These are phyloP conservation scores for Dacryopinax spathularia DNA, from an alignment of 768 basidiomycete species.

Conservation along the genomic window DNA sequence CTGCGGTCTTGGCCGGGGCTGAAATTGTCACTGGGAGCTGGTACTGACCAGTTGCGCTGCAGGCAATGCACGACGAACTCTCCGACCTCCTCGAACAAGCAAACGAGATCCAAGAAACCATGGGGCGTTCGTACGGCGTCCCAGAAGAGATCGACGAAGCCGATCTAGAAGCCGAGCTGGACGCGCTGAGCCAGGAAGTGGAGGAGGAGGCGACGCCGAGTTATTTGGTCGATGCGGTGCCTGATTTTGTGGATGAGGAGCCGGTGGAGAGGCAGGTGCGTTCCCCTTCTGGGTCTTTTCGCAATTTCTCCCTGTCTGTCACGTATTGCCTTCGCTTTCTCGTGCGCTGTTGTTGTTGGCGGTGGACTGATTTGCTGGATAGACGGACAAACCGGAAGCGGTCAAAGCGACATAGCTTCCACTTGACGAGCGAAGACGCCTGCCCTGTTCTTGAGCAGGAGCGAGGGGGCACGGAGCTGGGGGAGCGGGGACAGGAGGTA, in stretches of 20 bases:
- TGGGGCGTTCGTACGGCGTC: slow-evolving; percentile 86
- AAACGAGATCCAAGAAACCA: slow-evolving; percentile 91
- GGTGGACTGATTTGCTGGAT: not conserved
- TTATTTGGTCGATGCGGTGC: slow-evolving; percentile 75
- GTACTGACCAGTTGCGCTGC: not conserved
- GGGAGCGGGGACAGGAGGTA: too few relatives aligned
- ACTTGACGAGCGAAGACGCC: not conserved
- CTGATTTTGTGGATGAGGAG: slow-evolving; percentile 83
- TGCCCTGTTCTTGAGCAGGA: not conserved
- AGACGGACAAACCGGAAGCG: not conserved
- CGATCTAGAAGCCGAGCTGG: slow-evolving; percentile 96
- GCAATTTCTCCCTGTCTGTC: too few relatives aligned
- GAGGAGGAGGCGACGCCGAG: slow-evolving; percentile 82
- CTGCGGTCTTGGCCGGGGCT: not conserved
- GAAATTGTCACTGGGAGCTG: not conserved
- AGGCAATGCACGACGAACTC: slow-evolving; percentile 97
- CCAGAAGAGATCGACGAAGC: slow-evolving; percentile 97
- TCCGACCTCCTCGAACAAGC: slow-evolving; percentile 92
- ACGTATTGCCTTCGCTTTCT: not conserved
- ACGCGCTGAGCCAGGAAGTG: slow-evolving; percentile 73
- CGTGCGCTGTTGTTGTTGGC: not conserved
- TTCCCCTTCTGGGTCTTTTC: too few relatives aligned
- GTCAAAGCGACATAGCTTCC: not conserved
- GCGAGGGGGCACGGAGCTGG: not conserved
- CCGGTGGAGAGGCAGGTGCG: slow-evolving; percentile 50